Percentiles rank a stretch among this genome's conserved stretches.
These are phyloP conservation scores for Mycosphaerelloides madeirae DNA, from an alignment of 2,329 filamentous ascomycete genomes.

Conservation along the genomic window DNA sequence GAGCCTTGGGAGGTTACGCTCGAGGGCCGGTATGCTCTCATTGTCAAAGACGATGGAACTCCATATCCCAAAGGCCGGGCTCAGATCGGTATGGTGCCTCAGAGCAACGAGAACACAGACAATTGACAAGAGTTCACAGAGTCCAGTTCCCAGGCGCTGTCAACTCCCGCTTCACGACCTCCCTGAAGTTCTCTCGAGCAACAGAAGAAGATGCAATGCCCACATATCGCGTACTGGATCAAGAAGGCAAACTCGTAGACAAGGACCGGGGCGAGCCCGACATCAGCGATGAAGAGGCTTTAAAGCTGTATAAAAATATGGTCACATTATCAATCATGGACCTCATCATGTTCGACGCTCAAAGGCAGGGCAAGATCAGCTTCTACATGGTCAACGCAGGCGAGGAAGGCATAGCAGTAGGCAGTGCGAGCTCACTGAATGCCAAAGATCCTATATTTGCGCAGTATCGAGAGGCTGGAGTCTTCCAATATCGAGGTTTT, in stretches of 20 bases:
- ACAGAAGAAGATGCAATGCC: slow-evolving; percentile 70
- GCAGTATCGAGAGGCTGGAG: slow-evolving; percentile 90
- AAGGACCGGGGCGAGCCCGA: slow-evolving; percentile 61
- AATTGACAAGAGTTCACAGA: slow-evolving; percentile 31
- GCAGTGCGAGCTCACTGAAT: slow-evolving; percentile 76
- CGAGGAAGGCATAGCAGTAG: slow-evolving; percentile 90
- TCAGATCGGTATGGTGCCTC: slow-evolving; percentile 51
- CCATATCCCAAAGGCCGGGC: slow-evolving; percentile 54
- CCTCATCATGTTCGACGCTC: slow-evolving; percentile 94
- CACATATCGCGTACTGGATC: slow-evolving; percentile 88
- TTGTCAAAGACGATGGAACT: slow-evolving; percentile 45
- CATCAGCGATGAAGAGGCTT: slow-evolving; percentile 58
- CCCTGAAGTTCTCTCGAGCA: slow-evolving; percentile 71
- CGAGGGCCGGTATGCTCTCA: slow-evolving; percentile 6
- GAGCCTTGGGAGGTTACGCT: slow-evolving; percentile 2
- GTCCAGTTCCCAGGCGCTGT: slow-evolving; percentile 85
- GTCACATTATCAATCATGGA: slow-evolving; percentile 79
- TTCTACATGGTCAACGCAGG: slow-evolving; percentile 97
- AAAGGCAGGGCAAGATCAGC: slow-evolving; percentile 84
- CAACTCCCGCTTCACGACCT: slow-evolving; percentile 84
- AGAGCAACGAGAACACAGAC: background rate
- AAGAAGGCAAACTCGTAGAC: slow-evolving; percentile 80
- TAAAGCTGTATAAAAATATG: slow-evolving; percentile 62
- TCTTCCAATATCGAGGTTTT: slow-evolving; percentile 86
- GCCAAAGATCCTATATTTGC: slow-evolving; percentile 86